Evolutionary conservation across 441 rosid species (phyloP).

Genomic region (Eutrema salsugineum): DNA sequence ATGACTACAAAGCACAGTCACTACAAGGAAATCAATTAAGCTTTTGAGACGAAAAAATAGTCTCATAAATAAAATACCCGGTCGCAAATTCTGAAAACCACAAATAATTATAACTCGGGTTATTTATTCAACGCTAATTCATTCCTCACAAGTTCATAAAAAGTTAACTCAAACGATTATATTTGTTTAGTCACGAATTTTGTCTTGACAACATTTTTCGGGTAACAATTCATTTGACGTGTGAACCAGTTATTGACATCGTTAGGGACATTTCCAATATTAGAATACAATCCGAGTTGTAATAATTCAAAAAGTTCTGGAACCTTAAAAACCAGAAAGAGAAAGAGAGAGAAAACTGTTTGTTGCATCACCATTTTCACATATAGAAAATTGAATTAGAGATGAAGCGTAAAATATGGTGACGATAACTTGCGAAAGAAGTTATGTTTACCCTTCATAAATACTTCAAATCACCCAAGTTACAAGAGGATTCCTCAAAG

Average conservation of each 20-base stretch:
- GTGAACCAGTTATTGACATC: not conserved
- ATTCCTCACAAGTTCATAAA: not conserved
- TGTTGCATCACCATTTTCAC: not conserved
- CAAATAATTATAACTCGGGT: not conserved
- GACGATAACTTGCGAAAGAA: not conserved
- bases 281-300: slow-evolving; percentile 15
- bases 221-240: not conserved
- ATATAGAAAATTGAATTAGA: slow-evolving; percentile 14
- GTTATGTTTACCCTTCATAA: not conserved
- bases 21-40: not conserved
- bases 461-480: not conserved
- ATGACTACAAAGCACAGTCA: not conserved
- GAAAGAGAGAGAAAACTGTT: not conserved
- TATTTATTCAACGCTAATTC: not conserved
- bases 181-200: not conserved
- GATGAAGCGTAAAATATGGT: slow-evolving; percentile 18
- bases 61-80: not conserved
- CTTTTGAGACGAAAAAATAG: not conserved
- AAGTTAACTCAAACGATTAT: not conserved
- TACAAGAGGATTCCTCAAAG: slow-evolving; percentile 4
- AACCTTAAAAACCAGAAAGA: slow-evolving; percentile 3
- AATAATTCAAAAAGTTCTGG: not conserved
- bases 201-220: not conserved
- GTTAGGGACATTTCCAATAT: not conserved
- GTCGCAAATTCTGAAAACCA: not conserved